These are phyloP conservation scores for Suillus ampliporus DNA, from an alignment of 768 basidiomycete species.

Conservation along the genomic window DNA sequence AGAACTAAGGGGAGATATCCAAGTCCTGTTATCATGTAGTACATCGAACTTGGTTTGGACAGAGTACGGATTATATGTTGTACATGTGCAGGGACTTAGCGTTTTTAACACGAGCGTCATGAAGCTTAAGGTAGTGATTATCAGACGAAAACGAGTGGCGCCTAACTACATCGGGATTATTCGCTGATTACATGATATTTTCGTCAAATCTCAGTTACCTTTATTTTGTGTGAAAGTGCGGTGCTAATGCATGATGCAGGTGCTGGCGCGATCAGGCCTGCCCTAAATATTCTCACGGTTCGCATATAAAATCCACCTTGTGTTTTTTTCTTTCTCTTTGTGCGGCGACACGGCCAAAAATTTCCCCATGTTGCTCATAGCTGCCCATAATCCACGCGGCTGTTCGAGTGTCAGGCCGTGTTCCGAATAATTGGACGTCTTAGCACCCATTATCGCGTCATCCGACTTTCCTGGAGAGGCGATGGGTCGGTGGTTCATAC, in stretches of 20 bases:
- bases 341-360: conserved; percentile 84
- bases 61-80: too few relatives aligned
- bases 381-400: conserved; percentile 64
- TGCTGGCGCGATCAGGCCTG: conserved; percentile 19
- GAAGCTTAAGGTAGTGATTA: too few relatives aligned
- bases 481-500: conserved; percentile 82
- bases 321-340: conserved; percentile 40
- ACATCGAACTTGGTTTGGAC: too few relatives aligned
- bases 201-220: too few relatives aligned
- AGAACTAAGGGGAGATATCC: neutral
- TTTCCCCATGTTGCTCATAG: conserved; percentile 93
- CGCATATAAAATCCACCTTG: conserved; percentile 7
- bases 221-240: too few relatives aligned
- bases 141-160: too few relatives aligned
- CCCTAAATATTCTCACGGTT: conserved; percentile 28
- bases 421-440: conserved; percentile 80
- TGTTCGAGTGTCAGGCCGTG: conserved; percentile 93
- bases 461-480: conserved; percentile 46
- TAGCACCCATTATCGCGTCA: conserved; percentile 74
- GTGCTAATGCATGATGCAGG: too few relatives aligned
- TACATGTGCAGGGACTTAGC: too few relatives aligned
- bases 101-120: too few relatives aligned
- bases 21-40: too few relatives aligned
- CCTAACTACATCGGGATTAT: too few relatives aligned
- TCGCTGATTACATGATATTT: too few relatives aligned